A percentile compares a stretch with the other conserved stretches of the same genome.
These are phyloP conservation scores for Phlegmacium glaucopus DNA, from an alignment of 768 basidiomycete species.

Conservation along the genomic window DNA sequence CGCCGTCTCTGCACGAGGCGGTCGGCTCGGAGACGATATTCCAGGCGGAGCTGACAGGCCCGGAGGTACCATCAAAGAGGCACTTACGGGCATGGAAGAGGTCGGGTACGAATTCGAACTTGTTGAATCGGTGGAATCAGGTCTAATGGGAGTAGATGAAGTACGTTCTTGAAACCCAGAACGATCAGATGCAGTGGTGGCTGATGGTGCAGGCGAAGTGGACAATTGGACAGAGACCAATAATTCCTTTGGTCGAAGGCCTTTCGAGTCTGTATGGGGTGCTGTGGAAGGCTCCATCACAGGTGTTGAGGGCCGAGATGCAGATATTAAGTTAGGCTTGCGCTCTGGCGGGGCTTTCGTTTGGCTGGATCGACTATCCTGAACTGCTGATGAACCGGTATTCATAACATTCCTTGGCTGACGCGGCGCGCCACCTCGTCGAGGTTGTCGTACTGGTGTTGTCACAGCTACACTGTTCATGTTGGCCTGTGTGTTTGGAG, in stretches of 20 bases:
- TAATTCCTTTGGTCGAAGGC: slow-evolving; percentile 37
- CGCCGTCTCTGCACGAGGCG: slow-evolving; percentile 44
- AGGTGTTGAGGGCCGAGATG: slow-evolving; percentile 63
- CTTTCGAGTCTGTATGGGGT: slow-evolving; percentile 20
- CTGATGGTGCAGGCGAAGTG: slow-evolving; percentile 47
- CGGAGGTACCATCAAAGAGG: slow-evolving; percentile 48
- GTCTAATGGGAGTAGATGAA: slow-evolving; percentile 36
- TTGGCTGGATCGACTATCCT: slow-evolving; percentile 30
- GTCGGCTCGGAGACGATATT: slow-evolving; percentile 54
- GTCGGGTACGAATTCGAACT: slow-evolving; percentile 35
- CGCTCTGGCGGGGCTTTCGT: slow-evolving; percentile 40
- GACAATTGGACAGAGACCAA: slow-evolving; percentile 19
- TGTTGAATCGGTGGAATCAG: slow-evolving; percentile 29
- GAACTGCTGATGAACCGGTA: slow-evolving; percentile 14
- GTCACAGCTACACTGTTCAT: slow-evolving; percentile 1
- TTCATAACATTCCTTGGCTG: slow-evolving; percentile 39
- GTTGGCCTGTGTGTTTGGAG: slow-evolving; percentile 9
- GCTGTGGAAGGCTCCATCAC: slow-evolving; percentile 44
- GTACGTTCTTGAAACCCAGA: slow-evolving; percentile 42
- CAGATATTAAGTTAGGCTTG: slow-evolving; percentile 39
- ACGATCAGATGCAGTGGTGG: slow-evolving; percentile 50
- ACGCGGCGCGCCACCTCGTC: slow-evolving; percentile 43
- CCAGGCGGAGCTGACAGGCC: slow-evolving; percentile 59
- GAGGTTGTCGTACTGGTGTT: slow-evolving; percentile 34
- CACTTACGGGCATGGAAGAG: slow-evolving; percentile 30